A percentile compares a stretch with the other conserved stretches of the same genome.
phyloP scores from a whole-genome alignment of 2,329 filamentous ascomycete species.

The Aspergillus puulaauensis region DNA sequence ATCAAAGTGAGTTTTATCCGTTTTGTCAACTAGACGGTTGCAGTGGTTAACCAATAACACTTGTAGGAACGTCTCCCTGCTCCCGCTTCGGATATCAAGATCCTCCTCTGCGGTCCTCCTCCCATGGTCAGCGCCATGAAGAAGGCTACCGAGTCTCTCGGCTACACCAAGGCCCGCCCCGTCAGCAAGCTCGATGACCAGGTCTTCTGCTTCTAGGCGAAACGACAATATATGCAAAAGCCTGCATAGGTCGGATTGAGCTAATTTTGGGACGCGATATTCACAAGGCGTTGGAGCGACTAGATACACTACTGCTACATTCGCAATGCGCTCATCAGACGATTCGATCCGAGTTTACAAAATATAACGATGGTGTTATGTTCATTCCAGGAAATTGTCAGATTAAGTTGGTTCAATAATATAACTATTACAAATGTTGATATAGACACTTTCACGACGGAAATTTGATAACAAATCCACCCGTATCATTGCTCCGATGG shows the following conservation, averaged over 20 bases:
- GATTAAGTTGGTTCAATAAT: background rate
- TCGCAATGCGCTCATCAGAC: background rate
- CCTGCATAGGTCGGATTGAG: background rate
- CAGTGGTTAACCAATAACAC: background rate
- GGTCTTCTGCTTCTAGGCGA: slow-evolving; percentile 84
- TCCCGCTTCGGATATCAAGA: slow-evolving; percentile 83
- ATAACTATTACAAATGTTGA: background rate
- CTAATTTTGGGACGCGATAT: background rate
- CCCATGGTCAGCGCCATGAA: slow-evolving; percentile 97
- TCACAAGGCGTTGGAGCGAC: background rate
- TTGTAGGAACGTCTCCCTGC: slow-evolving; percentile 63
- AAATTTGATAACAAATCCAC: background rate
- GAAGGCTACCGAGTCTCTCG: slow-evolving; percentile 86
- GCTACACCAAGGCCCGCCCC: slow-evolving; percentile 86
- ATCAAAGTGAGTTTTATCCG: slow-evolving; percentile 65
- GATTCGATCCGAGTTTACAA: background rate
- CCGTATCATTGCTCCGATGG: background rate
- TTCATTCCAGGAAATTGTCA: background rate
- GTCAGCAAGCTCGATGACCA: slow-evolving; percentile 98
- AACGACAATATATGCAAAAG: background rate
- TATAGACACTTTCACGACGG: background rate
- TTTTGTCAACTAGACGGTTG: background rate
- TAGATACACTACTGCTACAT: background rate
- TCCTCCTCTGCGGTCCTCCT: slow-evolving; percentile 90
- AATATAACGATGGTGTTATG: slow-evolving; percentile 3